Evolutionary conservation across 2,329 filamentous ascomycete species (phyloP), one percentile per base, ranked within the genome.

Genomic region (Simplicillium aogashimaense): DNA sequence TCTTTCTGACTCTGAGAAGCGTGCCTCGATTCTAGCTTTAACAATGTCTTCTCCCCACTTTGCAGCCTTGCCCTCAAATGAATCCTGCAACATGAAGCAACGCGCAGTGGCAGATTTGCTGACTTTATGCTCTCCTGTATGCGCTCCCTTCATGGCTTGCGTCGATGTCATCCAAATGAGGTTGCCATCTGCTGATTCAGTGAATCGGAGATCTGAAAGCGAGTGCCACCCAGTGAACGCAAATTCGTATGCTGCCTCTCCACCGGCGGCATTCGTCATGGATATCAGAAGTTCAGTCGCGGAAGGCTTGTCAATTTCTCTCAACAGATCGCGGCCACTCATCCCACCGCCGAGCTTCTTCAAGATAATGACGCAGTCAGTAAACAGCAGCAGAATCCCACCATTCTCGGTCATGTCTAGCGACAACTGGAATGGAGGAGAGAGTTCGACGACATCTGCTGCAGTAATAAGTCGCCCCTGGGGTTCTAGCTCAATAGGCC

Each of bases 11-110:
- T 95, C 88, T 1, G 84, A 67, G 53, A 94, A 95, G 10, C 89
- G 77, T 6, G 81, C 83, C 60, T 95, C 90, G 12, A 95, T 78
- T 47, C 82, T 79, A 8, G 89, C 88, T 62, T 90, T 94, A 36
- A 81, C 78, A 11, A 95, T 71, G 47, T 97, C 92, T 60, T 97
- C 90, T 20, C 79, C 78, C 61, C 86, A 81, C 45, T 82, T 85
- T 14, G 70, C 66, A 1, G 83, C 86, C 56, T 81, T 89, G 18
- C 80, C 81, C 54, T 94, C 85, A 51, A 90, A 90, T 7, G 74
- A 64, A 39, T 86, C 85, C 38, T 81, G 76, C 1, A 94, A 70
- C 32, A 83, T 61, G 53, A 94, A 83, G 45, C 78, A 83, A 25
- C 81, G 72, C 10, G 81, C 70, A 2, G 80, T 79, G 16, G 72